Conservation (phyloP, 2,329 filamentous ascomycete species). For the Aureobasidium sp. region DNA sequence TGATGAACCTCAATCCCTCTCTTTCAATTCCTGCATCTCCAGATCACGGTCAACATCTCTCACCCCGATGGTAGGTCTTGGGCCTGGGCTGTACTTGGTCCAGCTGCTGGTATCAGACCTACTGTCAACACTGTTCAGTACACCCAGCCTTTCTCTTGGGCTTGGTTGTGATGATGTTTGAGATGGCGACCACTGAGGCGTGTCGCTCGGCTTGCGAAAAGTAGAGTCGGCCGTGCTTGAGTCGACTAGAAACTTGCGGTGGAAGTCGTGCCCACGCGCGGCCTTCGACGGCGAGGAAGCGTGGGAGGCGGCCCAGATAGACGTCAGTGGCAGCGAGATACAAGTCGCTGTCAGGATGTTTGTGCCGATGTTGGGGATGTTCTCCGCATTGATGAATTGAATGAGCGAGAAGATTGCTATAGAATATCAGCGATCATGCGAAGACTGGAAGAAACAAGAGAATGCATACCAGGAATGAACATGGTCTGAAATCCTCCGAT, state of each 20-base stretch:
- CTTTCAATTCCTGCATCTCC: conserved; percentile 17
- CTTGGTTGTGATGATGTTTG: background rate
- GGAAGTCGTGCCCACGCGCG: conserved; percentile 14
- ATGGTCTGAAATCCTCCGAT: conserved; percentile 61
- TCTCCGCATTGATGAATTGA: conserved; percentile 39
- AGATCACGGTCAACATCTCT: conserved; percentile 14
- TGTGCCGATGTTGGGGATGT: conserved; percentile 46
- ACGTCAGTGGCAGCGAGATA: conserved; percentile 57
- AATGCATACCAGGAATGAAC: conserved; percentile 53
- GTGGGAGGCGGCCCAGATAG: conserved; percentile 52
- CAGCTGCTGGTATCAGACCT: background rate
- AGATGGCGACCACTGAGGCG: background rate
- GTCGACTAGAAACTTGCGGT: conserved; percentile 16
- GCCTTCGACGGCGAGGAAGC: conserved; percentile 18
- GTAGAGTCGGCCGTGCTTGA: background rate
- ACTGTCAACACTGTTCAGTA: background rate
- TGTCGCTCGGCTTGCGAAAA: background rate
- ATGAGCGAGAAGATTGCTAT: conserved; percentile 54
- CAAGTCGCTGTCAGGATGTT: conserved; percentile 51
- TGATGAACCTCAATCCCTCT: background rate
- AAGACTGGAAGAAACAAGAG: background rate
- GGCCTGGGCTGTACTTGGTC: background rate
- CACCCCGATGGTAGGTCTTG: background rate
- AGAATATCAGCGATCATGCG: conserved; percentile 11
- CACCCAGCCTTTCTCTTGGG: conserved; percentile 3